Conservation (phyloP, 495 filamentous ascomycete species). For the Alectoria sarmentosa region DNA sequence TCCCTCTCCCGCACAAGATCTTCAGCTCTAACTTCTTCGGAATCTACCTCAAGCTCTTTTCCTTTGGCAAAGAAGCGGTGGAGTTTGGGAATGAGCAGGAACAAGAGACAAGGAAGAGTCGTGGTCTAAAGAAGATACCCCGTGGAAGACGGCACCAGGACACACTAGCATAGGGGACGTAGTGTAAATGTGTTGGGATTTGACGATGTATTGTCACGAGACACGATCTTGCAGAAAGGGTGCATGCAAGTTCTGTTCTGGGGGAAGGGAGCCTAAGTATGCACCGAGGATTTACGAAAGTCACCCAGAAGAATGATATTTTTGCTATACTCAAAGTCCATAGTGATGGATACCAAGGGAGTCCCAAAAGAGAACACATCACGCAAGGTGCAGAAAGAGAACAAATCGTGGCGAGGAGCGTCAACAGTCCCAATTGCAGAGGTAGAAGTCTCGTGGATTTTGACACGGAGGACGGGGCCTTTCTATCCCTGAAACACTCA, state of each 20-base stretch:
- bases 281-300: neutral
- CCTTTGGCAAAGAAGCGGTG: no score
- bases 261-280: neutral
- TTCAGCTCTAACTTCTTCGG: no score
- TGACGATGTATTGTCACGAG: neutral
- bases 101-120: no score
- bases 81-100: no score
- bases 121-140: no score
- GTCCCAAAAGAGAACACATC: neutral
- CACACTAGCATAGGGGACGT: neutral
- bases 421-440: neutral
- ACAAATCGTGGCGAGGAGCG: neutral
- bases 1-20: no score
- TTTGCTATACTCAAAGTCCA: neutral
- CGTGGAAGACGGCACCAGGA: no score
- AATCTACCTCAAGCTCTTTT: no score
- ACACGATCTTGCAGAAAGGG: neutral
- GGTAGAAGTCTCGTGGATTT: neutral
- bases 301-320: neutral
- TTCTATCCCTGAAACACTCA: neutral
- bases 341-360: no score
- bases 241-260: neutral
- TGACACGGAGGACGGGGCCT: neutral
- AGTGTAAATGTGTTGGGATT: neutral
- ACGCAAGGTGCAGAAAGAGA: neutral